Evolutionary conservation across 768 basidiomycete species (phyloP).

Genomic region (Psilocybe tampanensis): DNA sequence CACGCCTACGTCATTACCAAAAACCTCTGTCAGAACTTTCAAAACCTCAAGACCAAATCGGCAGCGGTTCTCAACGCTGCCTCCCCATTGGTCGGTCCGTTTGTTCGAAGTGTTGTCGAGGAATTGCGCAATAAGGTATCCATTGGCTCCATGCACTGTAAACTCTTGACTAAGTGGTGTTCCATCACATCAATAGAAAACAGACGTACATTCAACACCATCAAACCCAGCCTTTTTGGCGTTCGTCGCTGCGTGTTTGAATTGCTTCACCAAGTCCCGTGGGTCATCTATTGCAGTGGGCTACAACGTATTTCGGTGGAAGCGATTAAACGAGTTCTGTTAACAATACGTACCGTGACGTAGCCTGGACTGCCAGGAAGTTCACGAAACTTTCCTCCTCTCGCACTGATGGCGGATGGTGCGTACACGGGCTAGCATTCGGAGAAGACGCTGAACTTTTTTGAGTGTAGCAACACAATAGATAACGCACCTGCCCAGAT

Average conservation of each 20-base stretch:
- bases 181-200: not conserved
- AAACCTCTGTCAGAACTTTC: no score
- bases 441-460: not conserved
- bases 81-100: no score
- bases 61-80: no score
- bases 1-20: no score
- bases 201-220: conserved; percentile 44
- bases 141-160: conserved; percentile 42
- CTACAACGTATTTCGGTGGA: conserved; percentile 12
- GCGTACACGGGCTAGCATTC: conserved; percentile 28
- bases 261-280: conserved; percentile 34
- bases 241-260: conserved; percentile 44
- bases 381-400: conserved; percentile 40
- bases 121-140: no score
- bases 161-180: not conserved
- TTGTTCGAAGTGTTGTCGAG: no score
- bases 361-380: conserved; percentile 38
- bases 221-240: conserved; percentile 56
- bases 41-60: no score
- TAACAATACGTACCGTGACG: conserved; percentile 32
- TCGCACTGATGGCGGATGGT: conserved; percentile 42
- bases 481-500: conserved; percentile 30
- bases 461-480: not conserved
- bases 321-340: not conserved
- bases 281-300: conserved; percentile 48